Evolutionary conservation across 116 monocot genomes (phyloP).

Genomic region (Iris pallida): DNA sequence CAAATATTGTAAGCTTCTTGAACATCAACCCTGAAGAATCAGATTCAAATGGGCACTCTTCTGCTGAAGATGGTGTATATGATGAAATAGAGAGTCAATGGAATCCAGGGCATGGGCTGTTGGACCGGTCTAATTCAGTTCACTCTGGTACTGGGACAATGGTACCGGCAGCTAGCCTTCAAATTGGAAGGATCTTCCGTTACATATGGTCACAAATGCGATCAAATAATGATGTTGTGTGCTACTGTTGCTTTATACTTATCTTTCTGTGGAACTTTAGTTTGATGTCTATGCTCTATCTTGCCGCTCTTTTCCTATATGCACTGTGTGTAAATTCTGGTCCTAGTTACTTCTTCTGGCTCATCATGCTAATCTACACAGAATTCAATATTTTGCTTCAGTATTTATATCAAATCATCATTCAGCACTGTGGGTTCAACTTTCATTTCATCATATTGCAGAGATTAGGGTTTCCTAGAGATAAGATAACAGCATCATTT

Average conservation of each 20-base stretch:
- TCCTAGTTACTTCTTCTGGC: slow-evolving; percentile 88
- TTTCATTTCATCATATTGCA: slow-evolving; percentile 41
- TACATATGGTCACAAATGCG: slow-evolving; percentile 94
- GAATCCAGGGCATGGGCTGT: slow-evolving; percentile 13
- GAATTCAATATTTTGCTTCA: slow-evolving; percentile 87
- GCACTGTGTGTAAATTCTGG: slow-evolving; percentile 95
- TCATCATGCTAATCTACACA: slow-evolving; percentile 87
- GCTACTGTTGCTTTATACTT: slow-evolving; percentile 85
- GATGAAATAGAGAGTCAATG: slow-evolving; percentile 54
- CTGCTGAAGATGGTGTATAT: slow-evolving; percentile 46
- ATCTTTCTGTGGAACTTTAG: slow-evolving; percentile 96
- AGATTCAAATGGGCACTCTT: slow-evolving; percentile 57
- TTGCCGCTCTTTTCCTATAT: slow-evolving; percentile 90
- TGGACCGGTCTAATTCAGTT: slow-evolving; percentile 45
- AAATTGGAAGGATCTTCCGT: slow-evolving; percentile 66
- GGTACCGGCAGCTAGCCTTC: slow-evolving; percentile 58
- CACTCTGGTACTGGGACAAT: slow-evolving; percentile 29
- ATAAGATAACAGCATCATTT: slow-evolving; percentile 80
- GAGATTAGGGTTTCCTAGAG: slow-evolving; percentile 69
- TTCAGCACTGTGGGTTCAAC: slow-evolving; percentile 80
- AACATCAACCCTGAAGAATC: slow-evolving; percentile 80
- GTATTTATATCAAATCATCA: slow-evolving; percentile 91
- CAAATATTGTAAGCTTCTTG: slow-evolving; percentile 87
- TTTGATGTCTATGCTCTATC: slow-evolving; percentile 83
- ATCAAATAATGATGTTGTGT: slow-evolving; percentile 93